Base-by-base conservation (phyloP, 1,284 basidiomycete genomes). In the Leccinum fuscescens region DNA sequence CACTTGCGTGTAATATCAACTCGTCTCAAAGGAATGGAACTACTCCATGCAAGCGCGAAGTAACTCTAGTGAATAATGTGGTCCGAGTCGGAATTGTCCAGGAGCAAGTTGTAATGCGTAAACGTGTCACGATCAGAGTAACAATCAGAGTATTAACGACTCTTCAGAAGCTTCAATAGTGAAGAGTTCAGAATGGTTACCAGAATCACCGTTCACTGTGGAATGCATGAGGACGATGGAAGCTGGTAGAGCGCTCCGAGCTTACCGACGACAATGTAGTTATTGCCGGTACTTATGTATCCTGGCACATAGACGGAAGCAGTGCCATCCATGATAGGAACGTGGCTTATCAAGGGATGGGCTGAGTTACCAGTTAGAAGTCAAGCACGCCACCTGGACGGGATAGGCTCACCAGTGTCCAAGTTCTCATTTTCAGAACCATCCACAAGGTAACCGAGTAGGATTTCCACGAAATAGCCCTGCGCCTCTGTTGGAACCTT, bases 201-300 rank as follows among this genome's bases (percentile, higher is more conserved):
- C 71, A 1, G 74, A 72, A 31, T 65, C 65, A 14, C 71, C 71
- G 4, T 70, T 33, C 11, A 64, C 71, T 75, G 55, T 55, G 29
- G 15, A 24, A 55, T 9, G 33, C 4, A 33, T 60, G 15, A 69
- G 62, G 7, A 55, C n/a, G 55, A 29, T 31, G 15, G n/a, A n/a
- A 12, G 4, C 4, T 8, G 20, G 50, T 5, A 3, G n/a, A 44
- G 22, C 11, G 1, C 5, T 8, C 12, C 4, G 14, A 53, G 72
- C 79, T 66, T 63, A 79, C 80, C 59, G 17, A 68, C 76, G 61
- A 80, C 61, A 37, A 73, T 69, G 59, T 77, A 81, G 31, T 72
- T 56, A 24, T 58, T 50, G 14, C 69, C 52, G 3, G 55, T 8
- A 1, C 65, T 56, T 6, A 76, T 64, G 15, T 54, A n/a, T 11